These are phyloP conservation scores for Phytophthora macrochlamydospora DNA, from an alignment of 352 stramenopile genomes.

Conservation along the genomic window DNA sequence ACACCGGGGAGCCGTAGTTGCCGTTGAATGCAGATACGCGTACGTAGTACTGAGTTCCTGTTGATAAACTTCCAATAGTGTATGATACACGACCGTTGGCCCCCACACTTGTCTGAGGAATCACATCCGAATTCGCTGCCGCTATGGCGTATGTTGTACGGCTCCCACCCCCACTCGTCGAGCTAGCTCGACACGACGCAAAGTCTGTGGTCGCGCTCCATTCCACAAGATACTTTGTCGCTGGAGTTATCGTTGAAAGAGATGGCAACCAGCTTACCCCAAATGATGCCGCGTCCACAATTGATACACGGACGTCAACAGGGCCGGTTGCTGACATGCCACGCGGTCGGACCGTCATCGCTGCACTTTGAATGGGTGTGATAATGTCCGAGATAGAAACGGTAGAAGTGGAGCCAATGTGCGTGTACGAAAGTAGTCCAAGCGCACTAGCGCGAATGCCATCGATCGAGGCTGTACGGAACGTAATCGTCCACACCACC, in stretches of 20 bases:
- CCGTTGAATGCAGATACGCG: conserved; percentile 91
- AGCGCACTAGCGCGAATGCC: conserved; percentile 54
- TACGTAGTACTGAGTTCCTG: conserved; percentile 86
- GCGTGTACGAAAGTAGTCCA: conserved; percentile 39
- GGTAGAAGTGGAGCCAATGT: conserved; percentile 27
- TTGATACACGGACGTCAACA: conserved; percentile 53
- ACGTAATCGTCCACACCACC: conserved; percentile 84
- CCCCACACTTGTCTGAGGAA: conserved; percentile 31
- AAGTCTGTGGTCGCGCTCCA: conserved; percentile 57
- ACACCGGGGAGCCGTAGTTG: conserved; percentile 71
- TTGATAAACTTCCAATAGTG: conserved; percentile 81
- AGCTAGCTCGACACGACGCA: conserved; percentile 32
- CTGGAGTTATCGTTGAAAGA: neutral
- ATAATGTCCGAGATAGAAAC: conserved; percentile 43
- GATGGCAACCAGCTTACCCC: conserved; percentile 72
- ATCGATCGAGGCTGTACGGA: conserved; percentile 53
- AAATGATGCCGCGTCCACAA: conserved; percentile 64
- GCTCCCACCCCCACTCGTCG: conserved; percentile 21
- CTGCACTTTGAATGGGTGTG: conserved; percentile 19
- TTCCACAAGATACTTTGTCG: conserved; percentile 86
- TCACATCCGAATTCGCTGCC: conserved; percentile 52
- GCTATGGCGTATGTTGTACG: conserved; percentile 55
- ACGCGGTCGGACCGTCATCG: conserved; percentile 45
- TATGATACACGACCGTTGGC: conserved; percentile 45
- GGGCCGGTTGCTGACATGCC: conserved; percentile 55